Conservation (phyloP, 2,329 filamentous ascomycete species). For the Biscogniauxia sp. region DNA sequence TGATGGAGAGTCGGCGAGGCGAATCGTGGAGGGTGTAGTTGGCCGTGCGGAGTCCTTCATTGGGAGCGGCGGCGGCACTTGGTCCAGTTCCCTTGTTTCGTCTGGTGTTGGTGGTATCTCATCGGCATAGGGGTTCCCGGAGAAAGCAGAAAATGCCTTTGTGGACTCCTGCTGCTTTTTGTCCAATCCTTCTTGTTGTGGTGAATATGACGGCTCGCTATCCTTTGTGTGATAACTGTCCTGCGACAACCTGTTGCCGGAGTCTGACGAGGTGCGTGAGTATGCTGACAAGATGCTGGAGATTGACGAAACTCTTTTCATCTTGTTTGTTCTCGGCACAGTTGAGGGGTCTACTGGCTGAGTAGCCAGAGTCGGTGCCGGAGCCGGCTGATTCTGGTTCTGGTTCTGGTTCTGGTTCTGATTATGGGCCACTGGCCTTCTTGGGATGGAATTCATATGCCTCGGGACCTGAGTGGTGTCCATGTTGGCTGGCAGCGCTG, state of each 20-base stretch:
- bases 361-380: neutral
- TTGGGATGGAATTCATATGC: constrained; percentile 35
- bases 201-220: constrained; percentile 35
- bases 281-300: constrained; percentile 57
- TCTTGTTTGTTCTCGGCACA: constrained; percentile 20
- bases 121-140: constrained; percentile 26
- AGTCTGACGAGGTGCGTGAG: constrained; percentile 46
- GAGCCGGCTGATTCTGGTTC: no score
- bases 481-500: constrained; percentile 29
- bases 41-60: constrained; percentile 29
- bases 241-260: constrained; percentile 41
- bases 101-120: constrained; percentile 16
- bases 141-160: constrained; percentile 23
- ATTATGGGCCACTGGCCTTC: constrained; percentile 37
- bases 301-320: constrained; percentile 47
- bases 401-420: no score
- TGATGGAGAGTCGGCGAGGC: constrained; percentile 10
- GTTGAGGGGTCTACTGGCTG: constrained; percentile 9
- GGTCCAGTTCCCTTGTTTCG: constrained; percentile 18
- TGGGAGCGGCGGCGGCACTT: constrained; percentile 30
- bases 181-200: constrained; percentile 26
- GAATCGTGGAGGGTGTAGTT: constrained; percentile 23
- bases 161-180: constrained; percentile 18
- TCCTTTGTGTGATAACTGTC: constrained; percentile 37
- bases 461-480: constrained; percentile 20